Base-by-base conservation (phyloP, 768 basidiomycete species). In the Leccinum arenicola region DNA sequence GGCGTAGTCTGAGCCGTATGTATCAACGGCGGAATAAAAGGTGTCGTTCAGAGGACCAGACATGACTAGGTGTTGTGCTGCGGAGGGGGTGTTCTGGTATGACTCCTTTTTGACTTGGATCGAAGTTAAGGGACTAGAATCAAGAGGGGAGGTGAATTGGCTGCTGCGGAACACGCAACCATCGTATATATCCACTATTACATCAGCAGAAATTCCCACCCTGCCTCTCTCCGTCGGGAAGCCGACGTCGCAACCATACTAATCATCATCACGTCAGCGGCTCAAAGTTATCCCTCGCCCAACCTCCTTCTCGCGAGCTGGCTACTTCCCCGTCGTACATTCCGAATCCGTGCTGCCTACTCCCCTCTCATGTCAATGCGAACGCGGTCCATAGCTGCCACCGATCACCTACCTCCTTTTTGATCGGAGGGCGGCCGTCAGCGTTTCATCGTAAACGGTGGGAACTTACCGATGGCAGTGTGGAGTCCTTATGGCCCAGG, bases 1-100 rank as follows among this genome's bases (percentile, higher is more conserved):
- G 64, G 70, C 63, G 73, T 72, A 74, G 60, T 74, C 73, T 38
- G 73, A 67, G 63, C 73, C 73, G 59, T 75, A 73, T 50, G 74
- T 58, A 70, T 73, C 72, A 62, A 59, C 71, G 60, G 74, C 63
- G 36, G 72, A 71, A 59, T 62, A 73, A 55, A 73, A 75, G 53
- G 63, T 68, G 57, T 73, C 72, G 61, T 57, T 65, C 33, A 69
- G 68, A 56, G 64, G 56, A 60, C 75, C 72, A 61, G 72, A 65
- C 72, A 73, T 73, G 69, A 56, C 60, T 56, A 38, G 65, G 11
- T 59, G 52, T 53, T 23, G 47, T 56, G 50, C 72, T 74, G 72
- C 72, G 72, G 69, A 65, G 36, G 59, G 33, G 50, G 40, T 49
- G 50, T 58, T 58, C 21, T 53, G 45, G 63, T 52, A 52, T 52